Evolutionary conservation across 371 early-diverging fungal species (phyloP), one percentile per base, ranked within the genome.

Genomic region (Mortierella sp.): DNA sequence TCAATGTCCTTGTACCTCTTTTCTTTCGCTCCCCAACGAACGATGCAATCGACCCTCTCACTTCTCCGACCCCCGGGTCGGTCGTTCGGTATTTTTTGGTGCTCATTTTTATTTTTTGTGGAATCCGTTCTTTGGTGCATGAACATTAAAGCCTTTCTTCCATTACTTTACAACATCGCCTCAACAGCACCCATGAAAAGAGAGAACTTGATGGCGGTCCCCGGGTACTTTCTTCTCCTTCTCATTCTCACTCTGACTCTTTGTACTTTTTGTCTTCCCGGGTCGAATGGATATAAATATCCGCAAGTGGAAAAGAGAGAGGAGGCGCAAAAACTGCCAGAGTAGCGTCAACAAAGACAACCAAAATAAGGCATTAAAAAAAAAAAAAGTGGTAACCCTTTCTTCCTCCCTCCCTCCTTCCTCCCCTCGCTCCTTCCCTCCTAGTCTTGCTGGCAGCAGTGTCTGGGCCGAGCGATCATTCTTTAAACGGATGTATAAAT

Each of bases 241-340:
- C n/a, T n/a, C n/a, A n/a, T n/a, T 54, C n/a, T 24, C 24, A n/a
- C n/a, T n/a, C n/a, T 48, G 11, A 13, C 48, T 48, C 28, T n/a
- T n/a, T n/a, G n/a, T n/a, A n/a, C n/a, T n/a, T n/a, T n/a, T n/a
- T n/a, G n/a, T n/a, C n/a, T n/a, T n/a, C n/a, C n/a, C n/a, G n/a
- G n/a, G n/a, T 58, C 11, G 60, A 60, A 31, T 31, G 60, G 60
- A 57, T 60, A 60, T 60, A 60, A 60, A 60, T 60, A 31, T 31
- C 54, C 24, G 16, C 28, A 60, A 31, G 60, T 2, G 60, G 28
- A 60, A 54, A 52, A 52, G 52, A 52, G 54, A 31, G 60, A 60
- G 60, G 60, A 60, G 60, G 60, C 60, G 60, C 60, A 58, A 14
- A 60, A 1, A 5, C 28, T 28, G 58, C 60, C 0, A 60, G 5